Evolutionary conservation across 495 filamentous ascomycete genomes (phyloP), one percentile per base, ranked within the genome.

Genomic region (Neurospora tetrasperma): DNA sequence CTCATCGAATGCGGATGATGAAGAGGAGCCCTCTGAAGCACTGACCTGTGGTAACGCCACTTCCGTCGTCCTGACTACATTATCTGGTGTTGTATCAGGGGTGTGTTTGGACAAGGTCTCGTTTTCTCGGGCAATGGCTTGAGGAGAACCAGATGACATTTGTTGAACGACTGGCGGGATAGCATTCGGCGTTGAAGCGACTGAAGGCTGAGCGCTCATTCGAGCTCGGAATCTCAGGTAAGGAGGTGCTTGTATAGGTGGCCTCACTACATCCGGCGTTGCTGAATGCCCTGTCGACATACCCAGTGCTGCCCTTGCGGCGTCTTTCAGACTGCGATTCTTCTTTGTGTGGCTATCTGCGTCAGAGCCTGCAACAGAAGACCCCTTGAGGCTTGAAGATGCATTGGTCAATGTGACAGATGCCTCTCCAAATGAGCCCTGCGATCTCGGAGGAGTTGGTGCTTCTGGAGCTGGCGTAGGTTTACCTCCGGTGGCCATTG

Each of bases 1-100:
- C 71, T 86, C 84, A 71, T 84, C 83, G 16, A 78, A 82, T 20
- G 78, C 81, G 0, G 84, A 86, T 16, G 84, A 85, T 10, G 79
- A 76, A 0, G 83, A 85, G 0, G 84, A 86, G 27, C 82, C 80
- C 70, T 86, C 84, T 0, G 84, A 86, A 27, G 69, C 75, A 2
- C 76, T 66, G 2, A 38, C 54, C 14, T 66, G 54, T 14, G 54
- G 54, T 35, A 66, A 14, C 12, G 54, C 23, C 10, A 69, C 74
- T 39, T 77, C 75, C 4, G 68, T 48, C 11, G 75, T 16, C 42
- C 78, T 78, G 40, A 54, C 27, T 5, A 70, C 39, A 20, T 69
- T 43, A 35, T 41, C 23, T 3, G 31, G 42, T 27, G 62, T 71
- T 6, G 72, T 72, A 5, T 70, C 69, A 14, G 70, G 20, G 44